phyloP scores from a whole-genome alignment of 306 rosid genomes.

The Sechiopsis laciniata region DNA sequence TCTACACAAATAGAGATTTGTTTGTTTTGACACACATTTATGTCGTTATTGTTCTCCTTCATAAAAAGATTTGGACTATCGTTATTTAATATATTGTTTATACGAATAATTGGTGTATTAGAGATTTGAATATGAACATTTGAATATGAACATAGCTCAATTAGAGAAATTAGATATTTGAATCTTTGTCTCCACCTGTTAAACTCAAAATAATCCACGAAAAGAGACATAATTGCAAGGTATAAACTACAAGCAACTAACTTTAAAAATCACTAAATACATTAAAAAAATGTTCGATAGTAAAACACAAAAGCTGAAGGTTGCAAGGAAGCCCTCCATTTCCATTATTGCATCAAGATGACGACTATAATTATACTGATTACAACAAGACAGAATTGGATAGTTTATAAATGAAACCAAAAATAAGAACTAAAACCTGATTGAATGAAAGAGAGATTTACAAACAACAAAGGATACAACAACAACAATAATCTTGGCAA shows the following conservation, averaged over 20 bases:
- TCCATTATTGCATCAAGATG: constrained; percentile 18
- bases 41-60: no score
- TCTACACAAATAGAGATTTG: no score
- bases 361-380: constrained; percentile 8
- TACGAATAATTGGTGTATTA: no score
- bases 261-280: background rate
- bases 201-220: background rate
- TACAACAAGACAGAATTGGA: constrained; percentile 19
- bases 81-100: no score
- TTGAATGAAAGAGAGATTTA: constrained; percentile 18
- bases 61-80: no score
- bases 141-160: no score
- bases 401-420: constrained; percentile 6
- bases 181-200: no score
- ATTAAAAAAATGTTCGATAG: background rate
- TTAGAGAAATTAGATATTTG: no score
- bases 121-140: no score
- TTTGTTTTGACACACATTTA: no score
- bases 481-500: constrained; percentile 19
- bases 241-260: background rate
- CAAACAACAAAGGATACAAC: constrained; percentile 22
- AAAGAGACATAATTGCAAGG: background rate
- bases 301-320: background rate
- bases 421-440: background rate
- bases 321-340: background rate